These are phyloP conservation scores for Prunus mume DNA, from an alignment of 306 rosid species.

Conservation along the genomic window DNA sequence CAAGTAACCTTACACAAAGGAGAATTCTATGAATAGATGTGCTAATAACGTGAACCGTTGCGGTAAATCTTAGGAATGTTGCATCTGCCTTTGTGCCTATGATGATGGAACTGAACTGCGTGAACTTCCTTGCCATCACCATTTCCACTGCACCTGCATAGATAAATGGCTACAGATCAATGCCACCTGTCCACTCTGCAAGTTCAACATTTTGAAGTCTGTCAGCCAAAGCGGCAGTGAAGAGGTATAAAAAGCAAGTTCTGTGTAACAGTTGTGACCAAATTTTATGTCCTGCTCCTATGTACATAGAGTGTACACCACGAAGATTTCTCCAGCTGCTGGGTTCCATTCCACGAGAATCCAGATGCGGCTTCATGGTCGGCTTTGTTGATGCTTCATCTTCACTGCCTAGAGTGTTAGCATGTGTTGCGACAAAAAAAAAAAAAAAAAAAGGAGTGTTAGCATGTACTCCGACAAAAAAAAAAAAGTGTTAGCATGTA, in stretches of 20 bases:
- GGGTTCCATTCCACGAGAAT: constrained; percentile 4
- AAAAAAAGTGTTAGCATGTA: background rate
- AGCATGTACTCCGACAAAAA: background rate
- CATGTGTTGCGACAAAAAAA: background rate
- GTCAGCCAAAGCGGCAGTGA: constrained; percentile 30
- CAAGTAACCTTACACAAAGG: background rate
- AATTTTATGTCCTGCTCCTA: background rate
- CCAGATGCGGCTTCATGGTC: constrained; percentile 6
- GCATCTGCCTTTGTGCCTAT: constrained; percentile 76
- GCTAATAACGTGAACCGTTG: background rate
- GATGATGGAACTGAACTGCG: constrained; percentile 76
- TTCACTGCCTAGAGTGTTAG: background rate
- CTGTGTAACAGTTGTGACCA: background rate
- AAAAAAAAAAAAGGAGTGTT: no score
- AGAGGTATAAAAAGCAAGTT: constrained; percentile 37
- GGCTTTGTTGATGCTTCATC: background rate
- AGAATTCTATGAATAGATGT: background rate
- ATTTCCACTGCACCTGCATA: constrained; percentile 83
- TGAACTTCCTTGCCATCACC: constrained; percentile 90
- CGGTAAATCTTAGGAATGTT: constrained; percentile 57
- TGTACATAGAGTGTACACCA: constrained; percentile 5
- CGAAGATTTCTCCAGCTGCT: background rate
- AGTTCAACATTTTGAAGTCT: constrained; percentile 62
- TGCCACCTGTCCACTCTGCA: constrained; percentile 94
- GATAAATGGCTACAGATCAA: constrained; percentile 88